Evolutionary conservation across 2,329 filamentous ascomycete species (phyloP).

Genomic region (Beauveria medogensis): DNA sequence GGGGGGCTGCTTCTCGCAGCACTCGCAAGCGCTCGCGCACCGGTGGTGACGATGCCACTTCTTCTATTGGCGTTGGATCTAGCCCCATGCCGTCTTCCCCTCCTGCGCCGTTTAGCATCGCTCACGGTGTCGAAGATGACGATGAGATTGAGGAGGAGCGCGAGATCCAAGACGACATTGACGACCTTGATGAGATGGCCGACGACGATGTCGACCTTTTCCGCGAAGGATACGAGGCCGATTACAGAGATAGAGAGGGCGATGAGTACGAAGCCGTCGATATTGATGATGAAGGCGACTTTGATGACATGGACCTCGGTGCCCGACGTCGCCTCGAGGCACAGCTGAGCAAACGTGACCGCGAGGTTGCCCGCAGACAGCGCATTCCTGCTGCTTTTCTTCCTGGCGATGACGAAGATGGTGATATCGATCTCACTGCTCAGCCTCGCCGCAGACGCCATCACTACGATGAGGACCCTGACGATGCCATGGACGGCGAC

Average conservation of each 20-base stretch:
- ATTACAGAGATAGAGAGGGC: slow-evolving; percentile 59
- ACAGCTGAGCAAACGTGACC: slow-evolving; percentile 65
- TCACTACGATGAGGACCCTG: slow-evolving; percentile 88
- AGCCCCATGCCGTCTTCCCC: slow-evolving; percentile 61
- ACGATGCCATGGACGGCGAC: slow-evolving; percentile 85
- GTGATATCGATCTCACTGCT: slow-evolving; percentile 72
- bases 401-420: slow-evolving; percentile 76
- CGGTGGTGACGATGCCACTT: slow-evolving; percentile 42
- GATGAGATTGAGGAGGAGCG: slow-evolving; percentile 66
- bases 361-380: slow-evolving; percentile 58
- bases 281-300: slow-evolving; percentile 72
- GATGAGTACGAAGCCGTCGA: slow-evolving; percentile 64
- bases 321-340: slow-evolving; percentile 63
- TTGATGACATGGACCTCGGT: slow-evolving; percentile 59
- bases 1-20: slow-evolving; percentile 48
- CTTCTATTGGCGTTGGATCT: slow-evolving; percentile 44
- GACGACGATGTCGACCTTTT: slow-evolving; percentile 78
- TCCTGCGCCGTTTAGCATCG: slow-evolving; percentile 51
- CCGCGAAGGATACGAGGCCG: slow-evolving; percentile 62
- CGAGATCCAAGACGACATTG: slow-evolving; percentile 63
- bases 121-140: slow-evolving; percentile 59
- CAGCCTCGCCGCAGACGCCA: slow-evolving; percentile 80
- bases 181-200: slow-evolving; percentile 73
- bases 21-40: slow-evolving; percentile 49
- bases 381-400: slow-evolving; percentile 66